phyloP scores from a whole-genome alignment of 495 filamentous ascomycete species.

The Xylaria flabelliformis region DNA sequence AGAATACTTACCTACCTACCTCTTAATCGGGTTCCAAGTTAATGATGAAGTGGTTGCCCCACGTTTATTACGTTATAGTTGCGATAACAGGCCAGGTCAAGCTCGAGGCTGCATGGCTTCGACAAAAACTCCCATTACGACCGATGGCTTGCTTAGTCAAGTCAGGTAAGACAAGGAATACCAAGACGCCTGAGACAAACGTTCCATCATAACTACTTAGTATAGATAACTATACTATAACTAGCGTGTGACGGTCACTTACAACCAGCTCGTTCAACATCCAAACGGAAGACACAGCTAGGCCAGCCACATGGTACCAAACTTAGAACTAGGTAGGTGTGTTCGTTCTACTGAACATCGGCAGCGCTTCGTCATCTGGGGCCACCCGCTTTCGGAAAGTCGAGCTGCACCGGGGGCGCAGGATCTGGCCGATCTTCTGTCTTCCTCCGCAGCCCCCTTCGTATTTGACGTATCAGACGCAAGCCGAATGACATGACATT shows the following conservation, averaged over 20 bases:
- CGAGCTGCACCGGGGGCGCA: not conserved
- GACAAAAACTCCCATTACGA: not conserved
- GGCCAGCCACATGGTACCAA: too few relatives aligned
- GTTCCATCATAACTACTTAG: not conserved
- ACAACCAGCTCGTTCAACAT: not conserved
- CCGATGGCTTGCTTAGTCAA: not conserved
- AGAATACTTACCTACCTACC: not conserved
- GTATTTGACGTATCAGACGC: constrained; percentile 40
- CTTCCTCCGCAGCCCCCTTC: not conserved
- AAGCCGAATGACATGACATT: constrained; percentile 34
- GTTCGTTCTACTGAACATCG: not conserved
- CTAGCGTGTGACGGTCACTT: not conserved
- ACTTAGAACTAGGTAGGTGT: too few relatives aligned
- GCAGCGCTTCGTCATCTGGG: not conserved
- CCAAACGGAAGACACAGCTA: not conserved
- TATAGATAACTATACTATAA: not conserved
- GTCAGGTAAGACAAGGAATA: not conserved
- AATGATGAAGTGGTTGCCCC: too few relatives aligned
- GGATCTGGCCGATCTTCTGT: too few relatives aligned
- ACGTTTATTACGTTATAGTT: not conserved
- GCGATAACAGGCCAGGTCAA: not conserved
- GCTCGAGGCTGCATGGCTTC: not conserved
- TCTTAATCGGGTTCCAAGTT: too few relatives aligned
- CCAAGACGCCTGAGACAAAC: too few relatives aligned
- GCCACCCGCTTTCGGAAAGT: constrained; percentile 10